Evolutionary conservation across 1,139 yeast genomes (phyloP).

Genomic region (Candida sojae): DNA sequence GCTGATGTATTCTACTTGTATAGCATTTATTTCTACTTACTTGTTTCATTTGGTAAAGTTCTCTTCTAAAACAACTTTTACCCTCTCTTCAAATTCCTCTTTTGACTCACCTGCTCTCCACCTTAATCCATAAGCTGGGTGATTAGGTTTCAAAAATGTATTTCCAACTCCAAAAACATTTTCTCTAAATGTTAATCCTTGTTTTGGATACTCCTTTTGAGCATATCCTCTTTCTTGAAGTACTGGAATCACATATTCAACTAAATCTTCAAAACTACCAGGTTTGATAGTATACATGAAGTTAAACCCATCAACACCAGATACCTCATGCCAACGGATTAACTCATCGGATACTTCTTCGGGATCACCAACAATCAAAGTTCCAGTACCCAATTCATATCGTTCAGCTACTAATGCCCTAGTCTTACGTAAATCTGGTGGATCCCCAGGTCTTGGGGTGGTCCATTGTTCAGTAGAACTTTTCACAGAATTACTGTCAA

Average conservation of each 20-base stretch:
- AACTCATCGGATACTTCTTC: slow-evolving; percentile 23
- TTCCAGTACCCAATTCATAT: slow-evolving; percentile 24
- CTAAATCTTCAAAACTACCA: slow-evolving; percentile 23
- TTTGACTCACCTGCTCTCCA: slow-evolving; percentile 37
- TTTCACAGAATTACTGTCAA: slow-evolving; percentile 24
- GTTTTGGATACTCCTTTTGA: slow-evolving; percentile 25
- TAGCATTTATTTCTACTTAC: too few species aligned
- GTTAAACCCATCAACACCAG: slow-evolving; percentile 26
- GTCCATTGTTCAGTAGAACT: slow-evolving; percentile 27
- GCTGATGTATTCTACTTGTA: too few species aligned
- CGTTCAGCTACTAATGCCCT: slow-evolving; percentile 21
- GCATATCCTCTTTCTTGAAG: slow-evolving; percentile 22
- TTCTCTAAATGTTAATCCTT: slow-evolving; percentile 21
- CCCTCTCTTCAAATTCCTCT: slow-evolving; percentile 29
- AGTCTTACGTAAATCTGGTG: slow-evolving; percentile 21
- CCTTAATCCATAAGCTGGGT: slow-evolving; percentile 36
- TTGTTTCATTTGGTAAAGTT: background rate
- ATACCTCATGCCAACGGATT: slow-evolving; percentile 26
- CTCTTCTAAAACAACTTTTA: slow-evolving; percentile 16
- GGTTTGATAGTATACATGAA: slow-evolving; percentile 24
- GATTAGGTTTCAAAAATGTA: slow-evolving; percentile 19
- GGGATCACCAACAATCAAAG: slow-evolving; percentile 22
- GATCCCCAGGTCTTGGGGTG: slow-evolving; percentile 23
- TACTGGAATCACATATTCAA: slow-evolving; percentile 22
- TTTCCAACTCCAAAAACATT: slow-evolving; percentile 20